phyloP scores from a whole-genome alignment of 208 protist species.

The Phytomonas sp. region DNA sequence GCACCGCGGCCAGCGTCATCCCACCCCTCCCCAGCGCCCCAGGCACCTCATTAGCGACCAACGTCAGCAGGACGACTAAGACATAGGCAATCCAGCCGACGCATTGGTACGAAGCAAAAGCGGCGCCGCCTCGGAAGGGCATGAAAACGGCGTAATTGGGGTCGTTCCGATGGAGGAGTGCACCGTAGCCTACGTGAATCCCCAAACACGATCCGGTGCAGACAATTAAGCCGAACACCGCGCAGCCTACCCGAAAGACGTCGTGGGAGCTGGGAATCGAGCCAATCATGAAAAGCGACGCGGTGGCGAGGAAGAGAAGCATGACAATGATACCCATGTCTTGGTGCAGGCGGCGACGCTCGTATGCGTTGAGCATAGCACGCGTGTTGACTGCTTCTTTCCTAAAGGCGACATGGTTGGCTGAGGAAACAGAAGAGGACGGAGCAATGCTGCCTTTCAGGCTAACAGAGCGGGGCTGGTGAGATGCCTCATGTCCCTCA shows the following conservation, averaged over 20 bases:
- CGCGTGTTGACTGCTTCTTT: background rate
- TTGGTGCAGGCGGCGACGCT: conserved; percentile 21
- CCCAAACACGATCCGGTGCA: conserved; percentile 54
- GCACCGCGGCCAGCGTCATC: conserved; percentile 36
- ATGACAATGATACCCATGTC: conserved; percentile 44
- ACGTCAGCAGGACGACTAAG: conserved; percentile 38
- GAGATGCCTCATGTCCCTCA: background rate
- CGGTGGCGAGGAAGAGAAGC: conserved; percentile 47
- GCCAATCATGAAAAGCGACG: conserved; percentile 46
- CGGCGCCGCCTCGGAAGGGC: conserved; percentile 63
- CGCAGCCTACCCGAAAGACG: conserved; percentile 37
- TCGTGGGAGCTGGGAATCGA: conserved; percentile 36
- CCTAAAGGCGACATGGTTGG: conserved; percentile 3
- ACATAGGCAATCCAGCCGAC: conserved; percentile 55
- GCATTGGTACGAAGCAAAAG: conserved; percentile 54
- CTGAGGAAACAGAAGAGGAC: background rate
- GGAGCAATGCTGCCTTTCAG: background rate
- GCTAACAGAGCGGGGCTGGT: background rate
- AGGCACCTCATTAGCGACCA: conserved; percentile 19
- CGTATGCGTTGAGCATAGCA: background rate
- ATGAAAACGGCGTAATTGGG: conserved; percentile 51
- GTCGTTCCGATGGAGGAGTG: conserved; percentile 26
- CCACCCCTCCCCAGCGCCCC: conserved; percentile 29
- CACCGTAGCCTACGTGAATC: conserved; percentile 62
- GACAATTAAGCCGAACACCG: conserved; percentile 38